These are phyloP conservation scores for Phanerodontia chrysosporium DNA, from an alignment of 768 basidiomycete species.

Conservation along the genomic window DNA sequence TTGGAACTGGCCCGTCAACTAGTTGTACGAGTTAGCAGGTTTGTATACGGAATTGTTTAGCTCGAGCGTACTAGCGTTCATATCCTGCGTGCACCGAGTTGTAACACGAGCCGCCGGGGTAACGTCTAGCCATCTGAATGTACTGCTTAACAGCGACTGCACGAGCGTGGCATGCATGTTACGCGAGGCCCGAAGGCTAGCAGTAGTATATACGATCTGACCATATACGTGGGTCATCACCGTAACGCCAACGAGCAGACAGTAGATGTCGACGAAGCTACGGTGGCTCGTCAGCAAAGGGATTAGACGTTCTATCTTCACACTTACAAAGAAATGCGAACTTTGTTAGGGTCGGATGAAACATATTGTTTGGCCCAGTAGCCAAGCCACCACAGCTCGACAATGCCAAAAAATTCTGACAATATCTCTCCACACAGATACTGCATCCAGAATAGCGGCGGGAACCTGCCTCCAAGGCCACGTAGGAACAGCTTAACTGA, in stretches of 20 bases:
- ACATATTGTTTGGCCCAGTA: conserved; percentile 34
- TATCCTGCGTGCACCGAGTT: conserved; percentile 65
- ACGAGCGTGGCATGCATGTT: conserved; percentile 28
- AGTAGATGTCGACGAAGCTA: conserved; percentile 29
- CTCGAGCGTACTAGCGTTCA: conserved; percentile 34
- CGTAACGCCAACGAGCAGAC: conserved; percentile 15
- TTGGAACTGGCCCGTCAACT: conserved; percentile 4
- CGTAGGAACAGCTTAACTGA: conserved; percentile 30
- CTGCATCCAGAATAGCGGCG: conserved; percentile 26
- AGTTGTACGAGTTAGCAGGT: background rate
- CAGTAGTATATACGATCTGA: conserved; percentile 24
- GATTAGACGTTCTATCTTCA: background rate
- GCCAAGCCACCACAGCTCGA: conserved; percentile 33
- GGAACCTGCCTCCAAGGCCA: conserved; percentile 23
- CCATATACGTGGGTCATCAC: conserved; percentile 20
- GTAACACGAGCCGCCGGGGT: conserved; percentile 57
- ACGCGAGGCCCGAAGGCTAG: conserved; percentile 27
- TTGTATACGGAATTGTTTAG: too few relatives aligned
- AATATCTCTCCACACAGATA: conserved; percentile 15
- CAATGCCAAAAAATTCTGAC: conserved; percentile 15
- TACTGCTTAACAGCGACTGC: conserved; percentile 28
- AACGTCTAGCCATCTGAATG: conserved; percentile 36
- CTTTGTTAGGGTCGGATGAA: conserved; percentile 16
- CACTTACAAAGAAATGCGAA: conserved; percentile 28
- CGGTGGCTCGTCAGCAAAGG: background rate